Percentiles rank a stretch among this genome's conserved stretches.
phyloP scores from a whole-genome alignment of 164 flowering plant species.

The Chimonanthus praecox region DNA sequence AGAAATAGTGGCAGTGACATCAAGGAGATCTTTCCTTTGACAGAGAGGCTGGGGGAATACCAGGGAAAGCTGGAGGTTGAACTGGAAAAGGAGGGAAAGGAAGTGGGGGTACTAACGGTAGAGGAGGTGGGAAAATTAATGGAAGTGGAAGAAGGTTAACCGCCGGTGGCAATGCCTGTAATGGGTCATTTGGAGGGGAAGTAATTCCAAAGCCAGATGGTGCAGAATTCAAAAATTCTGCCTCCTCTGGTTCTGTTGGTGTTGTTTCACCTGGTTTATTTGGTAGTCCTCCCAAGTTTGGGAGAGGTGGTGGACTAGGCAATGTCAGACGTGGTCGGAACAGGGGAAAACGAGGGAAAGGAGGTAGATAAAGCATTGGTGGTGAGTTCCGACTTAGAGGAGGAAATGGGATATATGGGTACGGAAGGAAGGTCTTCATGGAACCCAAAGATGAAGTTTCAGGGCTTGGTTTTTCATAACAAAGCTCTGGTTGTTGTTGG shows the following conservation, averaged over 20 bases:
- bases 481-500: slow-evolving; percentile 41
- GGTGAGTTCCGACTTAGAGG: slow-evolving; percentile 4
- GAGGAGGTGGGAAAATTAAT: slow-evolving; percentile 2
- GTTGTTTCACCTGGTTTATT: slow-evolving; percentile 15
- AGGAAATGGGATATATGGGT: slow-evolving; percentile 7
- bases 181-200: slow-evolving; percentile 23
- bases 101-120: slow-evolving; percentile 5
- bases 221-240: slow-evolving; percentile 8
- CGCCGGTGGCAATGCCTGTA: slow-evolving; percentile 23
- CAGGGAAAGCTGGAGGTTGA: slow-evolving; percentile 37
- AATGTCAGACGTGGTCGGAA: slow-evolving; percentile 14
- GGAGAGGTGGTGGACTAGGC: slow-evolving; percentile 16
- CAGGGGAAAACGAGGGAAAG: neutral
- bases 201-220: slow-evolving; percentile 21
- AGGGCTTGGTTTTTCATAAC: slow-evolving; percentile 51
- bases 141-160: slow-evolving; percentile 11
- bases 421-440: neutral
- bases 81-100: slow-evolving; percentile 31
- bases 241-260: slow-evolving; percentile 2
- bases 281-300: slow-evolving; percentile 4
- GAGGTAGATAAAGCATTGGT: neutral
- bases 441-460: slow-evolving; percentile 15
- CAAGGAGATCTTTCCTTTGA: slow-evolving; percentile 25
- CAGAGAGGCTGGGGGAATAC: slow-evolving; percentile 39
- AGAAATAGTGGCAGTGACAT: slow-evolving; percentile 2